Evolutionary conservation across 2,329 filamentous ascomycete genomes (phyloP), one percentile per base, ranked within the genome.

Genomic region (Elsinoe fawcettii): DNA sequence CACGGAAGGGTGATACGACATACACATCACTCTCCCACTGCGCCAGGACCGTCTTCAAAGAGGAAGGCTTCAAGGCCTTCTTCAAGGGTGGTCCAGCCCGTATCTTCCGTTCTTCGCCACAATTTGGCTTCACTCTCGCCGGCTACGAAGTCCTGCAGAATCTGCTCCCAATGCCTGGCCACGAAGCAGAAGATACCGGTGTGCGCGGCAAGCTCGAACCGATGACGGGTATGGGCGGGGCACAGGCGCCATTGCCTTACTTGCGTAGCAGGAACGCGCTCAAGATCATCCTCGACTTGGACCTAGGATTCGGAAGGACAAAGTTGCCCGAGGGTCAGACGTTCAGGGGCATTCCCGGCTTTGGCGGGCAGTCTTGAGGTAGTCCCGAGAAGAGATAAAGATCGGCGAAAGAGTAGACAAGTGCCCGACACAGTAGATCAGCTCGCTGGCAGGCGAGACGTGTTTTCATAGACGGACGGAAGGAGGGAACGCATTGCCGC

Each of bases 31-130:
- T 99, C 49, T 83, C 90, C 57, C 90, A 99, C 74, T 88, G 86
- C 56, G 93, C 93, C 36, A 74, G 74, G 66, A 95, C 89, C 12
- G 88, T 99, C 66, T 86, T 80, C 76, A 84, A 85, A 71, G 88
- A 97, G 71, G 93, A 99, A 74, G 93, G 93, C 9, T 92, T 96
- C 81, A 83, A 81, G 62, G 93, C 93, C 23, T 99, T 99, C 80
- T 99, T 97, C 85, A 97, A 97, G 79, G 93, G 93, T 64, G 93
- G 93, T 1, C 91, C 92, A 1, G 93, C 93, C 7, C 89, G 93
- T 77, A 95, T 99, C 67, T 74, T 97, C 70, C 87, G 93, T 67
- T 96, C 90, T 0, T 96, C 90, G 11, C 93, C 93, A 14, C 93
- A 99, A 70, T 99, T 99, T 71, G 93, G 93, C 63, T 97, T 97